These are phyloP conservation scores for Trypanosoma avium DNA, from an alignment of 208 protist genomes.

Conservation along the genomic window DNA sequence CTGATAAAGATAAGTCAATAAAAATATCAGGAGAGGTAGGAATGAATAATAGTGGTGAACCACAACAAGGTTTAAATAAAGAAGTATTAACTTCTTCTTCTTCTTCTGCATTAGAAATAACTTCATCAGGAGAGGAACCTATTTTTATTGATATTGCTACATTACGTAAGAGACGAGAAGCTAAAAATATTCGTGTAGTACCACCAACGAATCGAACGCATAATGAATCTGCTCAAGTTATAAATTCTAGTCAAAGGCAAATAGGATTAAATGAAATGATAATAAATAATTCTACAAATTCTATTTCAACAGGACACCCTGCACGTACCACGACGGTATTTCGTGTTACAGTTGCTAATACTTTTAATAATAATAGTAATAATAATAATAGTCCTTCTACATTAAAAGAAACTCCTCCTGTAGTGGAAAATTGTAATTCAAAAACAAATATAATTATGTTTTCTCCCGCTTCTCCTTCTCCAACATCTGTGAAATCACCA, in stretches of 20 bases:
- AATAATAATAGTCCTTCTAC: background rate
- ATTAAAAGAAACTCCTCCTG: background rate
- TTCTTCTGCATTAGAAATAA: background rate
- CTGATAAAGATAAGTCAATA: background rate
- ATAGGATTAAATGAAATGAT: background rate
- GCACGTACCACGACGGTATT: background rate
- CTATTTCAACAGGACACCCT: background rate
- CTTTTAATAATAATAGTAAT: background rate
- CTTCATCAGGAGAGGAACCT: background rate
- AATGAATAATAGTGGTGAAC: background rate
- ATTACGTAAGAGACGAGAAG: constrained; percentile 18
- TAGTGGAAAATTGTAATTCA: background rate
- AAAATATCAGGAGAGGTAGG: background rate
- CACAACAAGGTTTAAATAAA: background rate
- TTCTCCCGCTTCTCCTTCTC: background rate
- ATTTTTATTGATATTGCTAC: constrained; percentile 24
- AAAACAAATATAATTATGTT: too few relatives aligned
- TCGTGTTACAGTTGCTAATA: constrained; percentile 3
- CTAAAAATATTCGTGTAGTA: background rate
- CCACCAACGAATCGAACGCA: background rate
- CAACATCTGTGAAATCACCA: background rate
- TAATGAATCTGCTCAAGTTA: too few relatives aligned
- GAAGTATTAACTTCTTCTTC: background rate
- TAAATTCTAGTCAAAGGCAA: too few relatives aligned
- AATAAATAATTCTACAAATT: background rate